Evolutionary conservation across 2,329 filamentous ascomycete species (phyloP), one percentile per base, ranked within the genome.

Genomic region (Microcyclospora tardicrescens): DNA sequence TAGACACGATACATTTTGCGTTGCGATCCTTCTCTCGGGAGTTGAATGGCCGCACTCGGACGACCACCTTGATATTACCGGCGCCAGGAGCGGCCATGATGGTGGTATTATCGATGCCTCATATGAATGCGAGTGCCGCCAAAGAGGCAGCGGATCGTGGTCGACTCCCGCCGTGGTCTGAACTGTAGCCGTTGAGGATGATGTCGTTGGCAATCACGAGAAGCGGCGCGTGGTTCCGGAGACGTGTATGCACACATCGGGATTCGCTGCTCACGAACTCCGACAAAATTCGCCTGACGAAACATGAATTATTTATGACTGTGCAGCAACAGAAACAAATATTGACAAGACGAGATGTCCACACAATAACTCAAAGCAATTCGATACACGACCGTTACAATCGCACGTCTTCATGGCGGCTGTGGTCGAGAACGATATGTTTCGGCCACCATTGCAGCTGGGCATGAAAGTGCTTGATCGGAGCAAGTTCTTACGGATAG

Each of bases 11-110:
- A 70, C 87, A 93, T 87, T 84, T 86, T 73, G 91, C 81, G 54
- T 80, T 77, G 59, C 93, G 77, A 50, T 93, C 89, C 80, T 74
- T 95, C 85, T 94, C 58, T 44, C 49, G 43, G 35, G 45, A 79
- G 64, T 98, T 98, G 68, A 98, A 98, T 36, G 91, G 91, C 60
- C 91, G 78, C 54, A 83, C 80, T 68, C 91, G 79, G 70, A 98
- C 91, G 71, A 98, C 91, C 68, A 98, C 91, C 79, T 98, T 98
- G 64, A 98, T 98, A 61, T 98, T 98, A 60, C 91, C 46, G 12
- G 43, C 42, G 10, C 35, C 42, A 13, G 47, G 43, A 32, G 52
- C 38, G 31, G 52, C 50, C 50, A 54, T 55, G 41, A 11, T 42
- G 41, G 37, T 28, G 36, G 16, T 36, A 13, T 33, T 47, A 47